A percentile compares a stretch with the other conserved stretches of the same genome.
These are phyloP conservation scores for Saccharomycopsis fibuligera DNA, from an alignment of 805 yeast genomes.

Conservation along the genomic window DNA sequence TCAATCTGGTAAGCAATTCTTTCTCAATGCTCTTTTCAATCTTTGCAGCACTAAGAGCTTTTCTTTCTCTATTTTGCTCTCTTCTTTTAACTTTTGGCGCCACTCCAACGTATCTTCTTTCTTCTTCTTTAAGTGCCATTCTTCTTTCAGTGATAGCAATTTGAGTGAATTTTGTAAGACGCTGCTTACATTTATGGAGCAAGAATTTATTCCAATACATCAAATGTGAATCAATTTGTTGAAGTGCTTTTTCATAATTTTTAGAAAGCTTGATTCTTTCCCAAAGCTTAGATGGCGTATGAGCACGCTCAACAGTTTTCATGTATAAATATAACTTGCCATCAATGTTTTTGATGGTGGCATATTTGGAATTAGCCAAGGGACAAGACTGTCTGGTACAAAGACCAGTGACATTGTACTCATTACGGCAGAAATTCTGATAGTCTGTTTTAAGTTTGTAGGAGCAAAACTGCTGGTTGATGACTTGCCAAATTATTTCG, in stretches of 20 bases:
- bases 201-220: conserved; percentile 90
- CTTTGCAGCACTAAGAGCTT: conserved; percentile 94
- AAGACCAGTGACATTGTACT: conserved; percentile 90
- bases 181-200: conserved; percentile 90
- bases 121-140: conserved; percentile 74
- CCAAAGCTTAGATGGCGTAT: conserved; percentile 91
- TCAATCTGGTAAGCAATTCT: conserved; percentile 87
- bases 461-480: conserved; percentile 92
- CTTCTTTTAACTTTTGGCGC: conserved; percentile 93
- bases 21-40: conserved; percentile 95
- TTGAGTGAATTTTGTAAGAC: conserved; percentile 90
- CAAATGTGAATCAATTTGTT: conserved; percentile 81
- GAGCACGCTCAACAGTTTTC: conserved; percentile 97
- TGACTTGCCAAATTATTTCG: conserved; percentile 95
- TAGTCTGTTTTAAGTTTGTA: conserved; percentile 83
- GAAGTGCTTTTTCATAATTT: conserved; percentile 81
- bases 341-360: conserved; percentile 75
- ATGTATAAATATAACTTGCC: conserved; percentile 82
- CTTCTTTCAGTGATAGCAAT: conserved; percentile 94
- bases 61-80: conserved; percentile 90
- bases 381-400: conserved; percentile 95
- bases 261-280: conserved; percentile 87
- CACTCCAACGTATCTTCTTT: conserved; percentile 86
- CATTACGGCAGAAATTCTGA: conserved; percentile 92
- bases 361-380: conserved; percentile 86